Conservation (phyloP, 805 yeast genomes). For the Ogataea naganishii region DNA sequence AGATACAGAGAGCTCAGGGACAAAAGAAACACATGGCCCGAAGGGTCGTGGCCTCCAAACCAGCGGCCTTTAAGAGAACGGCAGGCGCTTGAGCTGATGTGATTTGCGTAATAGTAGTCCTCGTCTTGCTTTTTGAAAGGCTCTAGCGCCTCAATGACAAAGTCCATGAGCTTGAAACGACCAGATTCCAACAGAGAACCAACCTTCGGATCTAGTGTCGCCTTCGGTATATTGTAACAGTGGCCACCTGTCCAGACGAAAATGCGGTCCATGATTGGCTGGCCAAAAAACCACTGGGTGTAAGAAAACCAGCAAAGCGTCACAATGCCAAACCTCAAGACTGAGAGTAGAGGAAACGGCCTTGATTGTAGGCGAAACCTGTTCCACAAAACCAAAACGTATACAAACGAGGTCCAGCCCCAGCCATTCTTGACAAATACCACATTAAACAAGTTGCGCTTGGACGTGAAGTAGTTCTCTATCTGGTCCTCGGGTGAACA, state of each 20-base stretch:
- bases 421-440: constrained; percentile 84
- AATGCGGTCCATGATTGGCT: constrained; percentile 83
- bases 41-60: constrained; percentile 91
- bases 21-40: constrained; percentile 84
- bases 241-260: constrained; percentile 78
- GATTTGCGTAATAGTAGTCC: constrained; percentile 10
- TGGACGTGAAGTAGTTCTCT: constrained; percentile 45
- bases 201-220: not conserved
- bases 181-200: no score
- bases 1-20: constrained; percentile 58
- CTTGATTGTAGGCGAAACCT: constrained; percentile 3
- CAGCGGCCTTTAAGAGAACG: constrained; percentile 56
- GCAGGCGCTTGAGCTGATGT: constrained; percentile 33
- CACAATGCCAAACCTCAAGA: constrained; percentile 38
- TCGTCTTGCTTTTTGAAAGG: constrained; percentile 2
- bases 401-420: constrained; percentile 71
- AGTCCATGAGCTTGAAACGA: constrained; percentile 8
- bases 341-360: constrained; percentile 10
- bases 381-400: constrained; percentile 10
- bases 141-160: constrained; percentile 4
- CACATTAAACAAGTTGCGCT: constrained; percentile 62
- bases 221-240: constrained; percentile 35
- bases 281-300: constrained; percentile 81
- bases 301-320: constrained; percentile 81
- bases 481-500: constrained; percentile 37